Conservation (phyloP, 345 rosid genomes). For the Salix brachista region DNA sequence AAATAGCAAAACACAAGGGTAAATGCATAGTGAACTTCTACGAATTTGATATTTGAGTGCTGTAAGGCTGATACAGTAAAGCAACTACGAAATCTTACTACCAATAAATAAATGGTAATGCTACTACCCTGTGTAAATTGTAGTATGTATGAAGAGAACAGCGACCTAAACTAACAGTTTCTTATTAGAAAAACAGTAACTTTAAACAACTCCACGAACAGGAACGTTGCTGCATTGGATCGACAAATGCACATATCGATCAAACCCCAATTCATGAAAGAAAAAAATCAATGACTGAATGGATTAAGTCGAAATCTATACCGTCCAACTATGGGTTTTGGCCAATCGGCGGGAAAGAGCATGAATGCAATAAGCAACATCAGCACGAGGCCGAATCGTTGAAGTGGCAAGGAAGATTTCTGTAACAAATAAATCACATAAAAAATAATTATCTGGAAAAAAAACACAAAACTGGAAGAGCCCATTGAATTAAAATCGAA, state of each 20-base stretch:
- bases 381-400: slow-evolving; percentile 79
- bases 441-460: neutral
- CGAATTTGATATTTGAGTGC: too few species aligned
- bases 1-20: too few species aligned
- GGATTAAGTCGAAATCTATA: slow-evolving; percentile 10
- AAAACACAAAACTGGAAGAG: neutral
- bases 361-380: slow-evolving; percentile 84
- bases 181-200: neutral
- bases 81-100: too few species aligned
- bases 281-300: neutral
- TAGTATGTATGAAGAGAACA: too few species aligned
- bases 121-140: too few species aligned
- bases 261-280: neutral
- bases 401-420: slow-evolving; percentile 72
- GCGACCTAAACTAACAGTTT: neutral
- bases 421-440: slow-evolving; percentile 22
- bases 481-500: neutral
- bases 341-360: slow-evolving; percentile 77
- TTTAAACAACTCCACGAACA: neutral
- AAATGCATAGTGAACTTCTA: too few species aligned
- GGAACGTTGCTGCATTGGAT: neutral
- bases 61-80: too few species aligned
- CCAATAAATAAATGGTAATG: too few species aligned
- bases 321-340: slow-evolving; percentile 93
- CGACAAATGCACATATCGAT: neutral